Evolutionary conservation across 176 grass and related monocot species (phyloP), one percentile per base, ranked within the genome.

Genomic region (Ensete glaucum): DNA sequence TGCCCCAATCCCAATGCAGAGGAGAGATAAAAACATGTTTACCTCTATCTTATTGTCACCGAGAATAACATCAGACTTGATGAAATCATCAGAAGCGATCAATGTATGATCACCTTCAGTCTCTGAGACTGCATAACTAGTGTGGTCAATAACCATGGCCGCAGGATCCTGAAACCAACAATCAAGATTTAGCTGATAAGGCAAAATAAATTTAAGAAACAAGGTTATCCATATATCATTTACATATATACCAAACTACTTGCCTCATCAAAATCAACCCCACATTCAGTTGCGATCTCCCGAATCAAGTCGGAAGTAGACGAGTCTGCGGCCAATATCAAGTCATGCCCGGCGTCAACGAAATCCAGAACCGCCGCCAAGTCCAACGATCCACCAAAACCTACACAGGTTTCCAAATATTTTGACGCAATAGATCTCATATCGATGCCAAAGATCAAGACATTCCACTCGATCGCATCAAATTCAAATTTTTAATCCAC

Each of bases 241-340:
- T 43, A 43, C 34, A 43, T 43, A 2, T 23, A 20, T 51, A 52
- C 51, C 4, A 9, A 10, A 11, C 69, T 7, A 59, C 85, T 91
- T 93, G 73, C 90, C 95, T 99, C 96, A 56, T 99, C 96, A 3
- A 99, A 99, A 82, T 99, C 96, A 86, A 93, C 83, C 19, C 96
- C 91, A 22, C 91, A 91, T 51, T 99, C 96, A 1, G 88, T 95
- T 21, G 96, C 88, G 11, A 99, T 99, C 62, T 91, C 88, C 24
- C 96, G 88, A 67, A 99, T 91, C 73, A 99, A 85, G 83, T 99
- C 91, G 19, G 96, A 99, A 69, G 88, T 88, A 5, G 84, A 91
- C 0, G 88, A 87, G 74, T 99, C 96, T 68, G 85, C 91, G 1
- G 85, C 91, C 69, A 99, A 74, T 64, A 99, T 94, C 84, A 99